Percentiles rank a stretch among this genome's conserved stretches.
Evolutionary conservation across 129 eudicot species (phyloP).

Genomic region (Helianthus annuus): DNA sequence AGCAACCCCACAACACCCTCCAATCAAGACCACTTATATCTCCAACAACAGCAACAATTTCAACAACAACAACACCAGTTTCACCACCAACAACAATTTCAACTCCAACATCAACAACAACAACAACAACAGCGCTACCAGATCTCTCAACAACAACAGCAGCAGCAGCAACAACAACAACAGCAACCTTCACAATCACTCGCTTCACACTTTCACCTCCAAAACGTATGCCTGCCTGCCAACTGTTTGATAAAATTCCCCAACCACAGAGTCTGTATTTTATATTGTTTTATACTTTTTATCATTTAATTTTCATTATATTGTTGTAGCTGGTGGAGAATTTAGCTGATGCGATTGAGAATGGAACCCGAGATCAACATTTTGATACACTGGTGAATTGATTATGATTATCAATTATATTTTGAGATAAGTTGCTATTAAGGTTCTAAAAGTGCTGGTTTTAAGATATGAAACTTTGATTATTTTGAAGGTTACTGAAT

Average conservation of each 20-base stretch:
- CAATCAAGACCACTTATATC: slow-evolving; percentile 62
- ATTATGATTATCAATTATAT: background rate
- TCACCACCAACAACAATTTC: slow-evolving; percentile 51
- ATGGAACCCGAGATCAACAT: slow-evolving; percentile 91
- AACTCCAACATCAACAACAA: slow-evolving; percentile 20
- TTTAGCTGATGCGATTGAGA: slow-evolving; percentile 78
- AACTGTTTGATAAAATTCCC: slow-evolving; percentile 1
- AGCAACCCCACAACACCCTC: slow-evolving; percentile 90
- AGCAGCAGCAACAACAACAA: slow-evolving; percentile 42
- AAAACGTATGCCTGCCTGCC: slow-evolving; percentile 41
- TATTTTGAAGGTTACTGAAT: slow-evolving; percentile 62
- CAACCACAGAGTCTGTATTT: background rate
- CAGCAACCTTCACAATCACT: slow-evolving; percentile 68
- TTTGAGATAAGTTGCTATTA: background rate
- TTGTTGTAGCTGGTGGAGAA: slow-evolving; percentile 86
- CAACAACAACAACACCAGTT: slow-evolving; percentile 39
- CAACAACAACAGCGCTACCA: slow-evolving; percentile 43
- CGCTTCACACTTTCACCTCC: slow-evolving; percentile 92
- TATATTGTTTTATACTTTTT: background rate
- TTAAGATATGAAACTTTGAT: slow-evolving; percentile 19
- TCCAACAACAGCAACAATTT: slow-evolving; percentile 50
- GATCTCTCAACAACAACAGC: slow-evolving; percentile 42
- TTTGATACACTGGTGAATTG: slow-evolving; percentile 77
- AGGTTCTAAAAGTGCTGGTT: slow-evolving; percentile 8
- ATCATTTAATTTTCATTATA: background rate